A percentile compares a stretch with the other conserved stretches of the same genome.
Conservation (phyloP, 768 basidiomycete genomes). For the Pluteus cervinus region DNA sequence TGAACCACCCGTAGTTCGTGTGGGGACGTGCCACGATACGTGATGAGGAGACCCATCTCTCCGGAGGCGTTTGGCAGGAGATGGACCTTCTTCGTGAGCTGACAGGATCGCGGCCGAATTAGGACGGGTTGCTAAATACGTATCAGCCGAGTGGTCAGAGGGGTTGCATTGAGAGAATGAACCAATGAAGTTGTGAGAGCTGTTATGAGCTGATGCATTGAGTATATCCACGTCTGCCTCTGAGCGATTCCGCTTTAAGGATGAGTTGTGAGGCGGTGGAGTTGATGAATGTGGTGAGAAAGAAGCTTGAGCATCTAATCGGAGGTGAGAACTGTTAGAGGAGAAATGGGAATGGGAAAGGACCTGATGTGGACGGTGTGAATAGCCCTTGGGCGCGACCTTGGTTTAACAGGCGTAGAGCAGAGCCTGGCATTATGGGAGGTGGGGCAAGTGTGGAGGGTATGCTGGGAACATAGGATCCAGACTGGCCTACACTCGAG, state of each 20-base stretch:
- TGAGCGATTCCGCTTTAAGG: slow-evolving; percentile 58
- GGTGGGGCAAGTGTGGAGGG: slow-evolving; percentile 66
- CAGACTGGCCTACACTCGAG: slow-evolving; percentile 42
- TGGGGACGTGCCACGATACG: slow-evolving; percentile 24
- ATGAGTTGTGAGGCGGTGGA: slow-evolving; percentile 39
- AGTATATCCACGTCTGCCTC: slow-evolving; percentile 55
- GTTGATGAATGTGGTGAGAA: slow-evolving; percentile 40
- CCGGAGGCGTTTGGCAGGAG: slow-evolving; percentile 67
- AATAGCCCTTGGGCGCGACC: slow-evolving; percentile 83
- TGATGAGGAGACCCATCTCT: slow-evolving; percentile 41
- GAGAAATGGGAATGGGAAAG: slow-evolving; percentile 35
- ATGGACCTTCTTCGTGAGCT: slow-evolving; percentile 58
- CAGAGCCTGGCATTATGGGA: slow-evolving; percentile 84
- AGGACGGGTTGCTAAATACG: slow-evolving; percentile 42
- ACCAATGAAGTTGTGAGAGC: slow-evolving; percentile 13
- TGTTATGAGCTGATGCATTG: slow-evolving; percentile 12
- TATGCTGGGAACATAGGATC: slow-evolving; percentile 36
- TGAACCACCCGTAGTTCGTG: slow-evolving; percentile 25
- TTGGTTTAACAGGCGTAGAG: slow-evolving; percentile 77
- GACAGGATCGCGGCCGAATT: slow-evolving; percentile 41
- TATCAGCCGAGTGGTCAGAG: slow-evolving; percentile 24
- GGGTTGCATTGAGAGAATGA: slow-evolving; percentile 16
- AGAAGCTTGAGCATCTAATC: slow-evolving; percentile 43
- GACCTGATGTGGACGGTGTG: slow-evolving; percentile 73
- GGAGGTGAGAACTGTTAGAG: slow-evolving; percentile 46